Conservation (phyloP, 202 grass and related monocot genomes). For the Saccharum hybrid region DNA sequence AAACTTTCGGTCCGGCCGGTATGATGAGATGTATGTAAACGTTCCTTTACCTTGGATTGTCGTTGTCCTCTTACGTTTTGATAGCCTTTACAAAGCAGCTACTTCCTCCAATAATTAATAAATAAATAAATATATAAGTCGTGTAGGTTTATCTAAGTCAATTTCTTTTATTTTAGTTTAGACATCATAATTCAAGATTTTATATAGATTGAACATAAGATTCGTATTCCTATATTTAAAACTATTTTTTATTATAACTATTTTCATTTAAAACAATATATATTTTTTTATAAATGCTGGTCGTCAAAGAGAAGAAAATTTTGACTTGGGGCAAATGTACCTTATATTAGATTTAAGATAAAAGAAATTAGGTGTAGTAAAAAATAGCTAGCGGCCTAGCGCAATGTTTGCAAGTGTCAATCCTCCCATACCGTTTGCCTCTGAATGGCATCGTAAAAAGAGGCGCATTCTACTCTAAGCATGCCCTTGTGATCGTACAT, state of each 20-base stretch:
- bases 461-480: too few species aligned
- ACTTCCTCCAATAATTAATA: background rate
- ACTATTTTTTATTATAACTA: too few species aligned
- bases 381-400: too few species aligned
- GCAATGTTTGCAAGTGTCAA: too few species aligned
- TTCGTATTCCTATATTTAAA: background rate
- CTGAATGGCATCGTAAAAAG: background rate
- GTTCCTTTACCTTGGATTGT: background rate
- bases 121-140: background rate
- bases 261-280: too few species aligned
- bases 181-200: background rate
- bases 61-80: background rate
- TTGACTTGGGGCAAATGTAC: too few species aligned
- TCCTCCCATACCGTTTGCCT: background rate
- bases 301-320: too few species aligned
- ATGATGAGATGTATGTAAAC: constrained; percentile 15
- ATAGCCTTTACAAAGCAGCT: background rate
- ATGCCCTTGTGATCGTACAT: too few species aligned
- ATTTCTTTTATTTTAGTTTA: background rate
- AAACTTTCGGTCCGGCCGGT: constrained; percentile 27
- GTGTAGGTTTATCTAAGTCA: background rate
- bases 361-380: too few species aligned
- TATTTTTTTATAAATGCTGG: too few species aligned
- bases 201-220: background rate
- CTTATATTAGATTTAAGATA: too few species aligned